Evolutionary conservation across 2,329 filamentous ascomycete species (phyloP).

Genomic region (Botrytis fragariae): DNA sequence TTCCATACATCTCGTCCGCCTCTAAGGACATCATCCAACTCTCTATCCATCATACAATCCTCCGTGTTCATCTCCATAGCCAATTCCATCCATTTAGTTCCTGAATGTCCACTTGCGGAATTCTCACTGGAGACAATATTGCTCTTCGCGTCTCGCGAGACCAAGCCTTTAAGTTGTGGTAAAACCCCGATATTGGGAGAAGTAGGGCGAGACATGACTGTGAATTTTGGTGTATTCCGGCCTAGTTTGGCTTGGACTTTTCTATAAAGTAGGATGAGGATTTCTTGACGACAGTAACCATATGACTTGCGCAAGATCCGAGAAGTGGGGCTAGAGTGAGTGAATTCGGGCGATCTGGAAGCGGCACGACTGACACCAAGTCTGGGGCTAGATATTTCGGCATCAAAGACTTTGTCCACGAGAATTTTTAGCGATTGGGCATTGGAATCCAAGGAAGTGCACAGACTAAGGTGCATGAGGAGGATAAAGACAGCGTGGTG

Average conservation of each 20-base stretch:
- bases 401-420: neutral
- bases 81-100: neutral
- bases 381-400: neutral
- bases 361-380: too few species aligned
- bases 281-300: neutral
- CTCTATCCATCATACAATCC: neutral
- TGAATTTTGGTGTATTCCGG: too few species aligned
- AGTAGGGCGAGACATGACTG: too few species aligned
- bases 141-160: neutral
- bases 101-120: neutral
- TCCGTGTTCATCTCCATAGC: neutral
- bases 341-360: neutral
- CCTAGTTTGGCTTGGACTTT: neutral
- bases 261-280: neutral
- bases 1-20: neutral
- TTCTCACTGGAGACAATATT: neutral
- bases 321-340: neutral
- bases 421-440: neutral
- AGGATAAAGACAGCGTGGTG: conserved; percentile 21
- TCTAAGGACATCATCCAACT: neutral
- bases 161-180: neutral
- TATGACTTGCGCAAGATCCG: neutral
- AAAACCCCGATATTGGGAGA: neutral
- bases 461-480: conserved; percentile 20
- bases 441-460: neutral